These are phyloP conservation scores for Fusarium udum DNA, from an alignment of 2,329 filamentous ascomycete genomes.

Conservation along the genomic window DNA sequence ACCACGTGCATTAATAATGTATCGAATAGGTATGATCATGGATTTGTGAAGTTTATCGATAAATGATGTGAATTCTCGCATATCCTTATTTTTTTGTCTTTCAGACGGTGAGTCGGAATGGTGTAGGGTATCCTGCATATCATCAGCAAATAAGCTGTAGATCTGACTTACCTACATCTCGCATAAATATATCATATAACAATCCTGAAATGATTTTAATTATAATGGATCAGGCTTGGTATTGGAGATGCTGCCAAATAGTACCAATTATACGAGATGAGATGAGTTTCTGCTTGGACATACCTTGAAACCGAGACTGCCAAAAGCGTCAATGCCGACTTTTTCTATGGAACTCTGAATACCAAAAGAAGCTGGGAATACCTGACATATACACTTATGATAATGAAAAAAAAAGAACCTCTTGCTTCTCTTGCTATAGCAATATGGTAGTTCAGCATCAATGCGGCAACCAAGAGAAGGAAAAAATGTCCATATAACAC, in stretches of 20 bases:
- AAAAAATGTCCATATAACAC: fast-evolving
- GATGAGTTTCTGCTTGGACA: fast-evolving
- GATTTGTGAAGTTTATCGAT: background rate
- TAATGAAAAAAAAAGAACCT: too few species aligned
- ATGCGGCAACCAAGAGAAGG: fast-evolving
- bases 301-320: fast-evolving
- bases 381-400: fast-evolving
- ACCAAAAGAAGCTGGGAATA: fast-evolving
- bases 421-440: fast-evolving
- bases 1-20: background rate
- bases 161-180: background rate
- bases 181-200: background rate
- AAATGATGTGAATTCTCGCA: too few species aligned
- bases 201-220: background rate
- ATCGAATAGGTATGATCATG: fast-evolving
- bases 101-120: too few species aligned
- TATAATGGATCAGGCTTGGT: too few species aligned
- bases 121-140: background rate
- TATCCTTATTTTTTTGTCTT: background rate
- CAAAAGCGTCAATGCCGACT: fast-evolving
- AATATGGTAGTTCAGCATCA: background rate
- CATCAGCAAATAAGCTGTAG: fast-evolving
- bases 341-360: fast-evolving
- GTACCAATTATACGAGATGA: fast-evolving
- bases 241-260: fast-evolving